A percentile compares a stretch with the other conserved stretches of the same genome.
phyloP scores from a whole-genome alignment of 345 rosid species.

The Eucalyptus decipiens region DNA sequence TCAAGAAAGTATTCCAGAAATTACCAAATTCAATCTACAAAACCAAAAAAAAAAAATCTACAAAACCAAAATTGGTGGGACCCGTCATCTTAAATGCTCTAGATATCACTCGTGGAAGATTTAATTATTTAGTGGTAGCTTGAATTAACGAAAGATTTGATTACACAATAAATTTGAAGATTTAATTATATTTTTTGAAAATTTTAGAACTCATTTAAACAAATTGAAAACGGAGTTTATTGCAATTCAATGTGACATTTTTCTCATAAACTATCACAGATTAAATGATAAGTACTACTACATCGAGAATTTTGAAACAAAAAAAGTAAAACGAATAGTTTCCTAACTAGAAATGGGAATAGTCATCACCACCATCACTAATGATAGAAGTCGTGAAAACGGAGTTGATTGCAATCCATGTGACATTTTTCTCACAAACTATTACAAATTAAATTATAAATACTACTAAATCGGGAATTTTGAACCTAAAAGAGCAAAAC shows the following conservation, averaged over 20 bases:
- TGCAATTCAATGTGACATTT: no score
- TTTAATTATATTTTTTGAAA: no score
- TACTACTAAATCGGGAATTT: background rate
- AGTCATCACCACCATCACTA: background rate
- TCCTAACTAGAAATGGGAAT: background rate
- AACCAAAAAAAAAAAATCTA: no score
- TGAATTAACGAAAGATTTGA: fast-evolving
- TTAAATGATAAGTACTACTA: background rate
- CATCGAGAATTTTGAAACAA: background rate
- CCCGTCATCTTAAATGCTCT: background rate
- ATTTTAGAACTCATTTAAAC: background rate
- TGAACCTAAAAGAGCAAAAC: background rate
- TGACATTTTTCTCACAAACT: background rate
- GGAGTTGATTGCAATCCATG: no score
- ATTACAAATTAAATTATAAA: background rate
- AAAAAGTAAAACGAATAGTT: background rate
- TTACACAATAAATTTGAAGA: no score
- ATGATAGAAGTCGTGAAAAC: fast-evolving
- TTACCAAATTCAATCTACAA: background rate
- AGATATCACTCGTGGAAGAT: no score
- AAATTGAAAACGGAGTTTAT: no score
- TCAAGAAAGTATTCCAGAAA: background rate
- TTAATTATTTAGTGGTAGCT: no score
- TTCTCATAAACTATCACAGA: background rate
- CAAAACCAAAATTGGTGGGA: background rate